phyloP scores from a whole-genome alignment of 805 yeast genomes.

The Pichia occidentalis region DNA sequence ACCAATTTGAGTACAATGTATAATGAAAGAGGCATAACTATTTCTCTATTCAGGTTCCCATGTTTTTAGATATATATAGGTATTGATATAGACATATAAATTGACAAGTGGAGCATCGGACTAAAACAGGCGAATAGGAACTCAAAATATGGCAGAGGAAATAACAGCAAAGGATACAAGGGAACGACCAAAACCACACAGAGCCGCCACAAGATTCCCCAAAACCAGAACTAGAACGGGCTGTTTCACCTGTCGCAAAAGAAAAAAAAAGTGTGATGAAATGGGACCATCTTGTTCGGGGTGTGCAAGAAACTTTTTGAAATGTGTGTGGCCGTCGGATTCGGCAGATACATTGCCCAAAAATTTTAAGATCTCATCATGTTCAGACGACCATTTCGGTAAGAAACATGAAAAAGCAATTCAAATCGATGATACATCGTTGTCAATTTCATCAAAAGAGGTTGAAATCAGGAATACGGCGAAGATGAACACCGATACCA shows the following conservation, averaged over 20 bases:
- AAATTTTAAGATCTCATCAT: constrained; percentile 22
- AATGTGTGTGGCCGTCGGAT: constrained; percentile 30
- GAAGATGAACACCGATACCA: background rate
- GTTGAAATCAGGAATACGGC: background rate
- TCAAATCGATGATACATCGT: constrained; percentile 59
- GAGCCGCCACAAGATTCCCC: constrained; percentile 9
- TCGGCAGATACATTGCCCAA: constrained; percentile 23
- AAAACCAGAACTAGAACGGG: constrained; percentile 29
- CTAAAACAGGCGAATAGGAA: no score
- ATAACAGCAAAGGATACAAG: constrained; percentile 1
- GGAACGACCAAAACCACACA: constrained; percentile 2
- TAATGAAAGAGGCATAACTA: no score
- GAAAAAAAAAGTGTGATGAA: constrained; percentile 35
- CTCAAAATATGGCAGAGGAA: no score
- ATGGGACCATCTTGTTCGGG: constrained; percentile 29
- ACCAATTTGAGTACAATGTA: no score
- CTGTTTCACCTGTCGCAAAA: constrained; percentile 33
- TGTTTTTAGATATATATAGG: no score
- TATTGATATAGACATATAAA: no score
- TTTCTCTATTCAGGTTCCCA: no score
- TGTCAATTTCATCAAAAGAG: constrained; percentile 41
- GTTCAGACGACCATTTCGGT: constrained; percentile 10
- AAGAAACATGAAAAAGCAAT: constrained; percentile 25
- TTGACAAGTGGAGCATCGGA: no score
- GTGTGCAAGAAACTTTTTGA: constrained; percentile 29